Base-by-base conservation (phyloP, 345 rosid genomes). In the Erucastrum elatum region DNA sequence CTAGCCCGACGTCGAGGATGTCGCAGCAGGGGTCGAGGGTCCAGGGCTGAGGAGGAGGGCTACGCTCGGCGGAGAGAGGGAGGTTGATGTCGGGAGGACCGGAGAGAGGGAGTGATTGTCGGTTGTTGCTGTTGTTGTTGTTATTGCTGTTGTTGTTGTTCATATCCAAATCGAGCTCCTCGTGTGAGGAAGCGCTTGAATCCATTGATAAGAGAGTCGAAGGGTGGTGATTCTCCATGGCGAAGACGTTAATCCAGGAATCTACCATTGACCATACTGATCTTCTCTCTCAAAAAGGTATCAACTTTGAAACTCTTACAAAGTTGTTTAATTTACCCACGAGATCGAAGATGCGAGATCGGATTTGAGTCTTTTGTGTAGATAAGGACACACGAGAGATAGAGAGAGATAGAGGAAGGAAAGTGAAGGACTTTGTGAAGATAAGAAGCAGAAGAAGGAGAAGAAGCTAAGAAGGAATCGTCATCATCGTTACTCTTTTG, bases 171-270 rank as follows among this genome's bases (percentile, higher is more conserved):
- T 92, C 98, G 68, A 91, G 80, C 66, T 94, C 98, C 33, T 92
- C 98, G 7, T 94, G 98, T 7, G 97, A 86, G 64, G 92, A 84
- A 81, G 98, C 90, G 76, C 96, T 87, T 6, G 98, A 91, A 86
- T 94, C 98, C 98, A 94, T 94, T 8, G 97, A 94, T 53, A 94
- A 84, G 64, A 94, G 88, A 29, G 98, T 94, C 44, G 97, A 94
- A 35, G 97, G 98, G 71, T 89, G 98, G 84, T 94, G 93, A 84
- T 87, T 90, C 85, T 94, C 98, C 95, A 94, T 94, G 3, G 85
- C 77, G 83, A 87, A 80, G n/a, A 85, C 72, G 27, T 87, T 88
- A 34, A 86, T 86, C 65, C 82, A 86, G 74, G 91, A 76, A 85
- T 88, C 87, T 88, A 91, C 88, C 90, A 86, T 84, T 76, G 70